Base-by-base conservation (phyloP, 1,284 basidiomycete species). In the Chalciporus piperatoides region DNA sequence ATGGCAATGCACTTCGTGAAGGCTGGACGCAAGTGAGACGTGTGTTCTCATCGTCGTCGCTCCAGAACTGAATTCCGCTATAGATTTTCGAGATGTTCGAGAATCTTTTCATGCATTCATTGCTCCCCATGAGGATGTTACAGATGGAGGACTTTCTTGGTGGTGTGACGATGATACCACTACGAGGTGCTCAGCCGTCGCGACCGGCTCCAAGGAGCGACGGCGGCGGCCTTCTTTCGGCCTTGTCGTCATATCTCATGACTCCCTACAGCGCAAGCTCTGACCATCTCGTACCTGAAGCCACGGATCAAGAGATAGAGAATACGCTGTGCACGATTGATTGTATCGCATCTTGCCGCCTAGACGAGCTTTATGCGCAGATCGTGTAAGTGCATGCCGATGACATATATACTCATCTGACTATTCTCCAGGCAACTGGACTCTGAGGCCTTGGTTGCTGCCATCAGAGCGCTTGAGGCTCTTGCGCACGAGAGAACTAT, bases 71-170 rank as follows among this genome's bases (percentile, higher is more conserved):
- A 54, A n/a, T 19, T 32, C 30, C 23, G 21, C 33, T 4, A 43
- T 64, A 93, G 85, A 92, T 99, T 51, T 97, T 99, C 61, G 95
- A 97, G 68, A 97, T 99, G 84, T 94, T 97, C 71, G 90, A 96
- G 63, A 97, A 94, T 30, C 75, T 99, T 21, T 99, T 99, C 71
- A 71, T 96, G 38, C 90, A 97, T 65, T 95, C 93, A 3, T 77
- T 99, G 24, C 74, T 99, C 19, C 95, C 94, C 0, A 80, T 77
- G 4, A 77, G 83, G 46, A 90, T 99, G 84, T 74, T 95, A n/a
- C 87, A 92, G 63, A 95, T 97, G 90, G 92, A 95, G 64, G 96
- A 98, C 66, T 98, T 98, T 70, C 76, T 97, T 12, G 92, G 91
- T 23, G 90, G 90, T 7, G 81, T 85, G 15, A 90, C 90, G 2